Evolutionary conservation across 2,329 filamentous ascomycete species (phyloP), one percentile per base, ranked within the genome.

Genomic region (Alternaria novae-zelandiae): DNA sequence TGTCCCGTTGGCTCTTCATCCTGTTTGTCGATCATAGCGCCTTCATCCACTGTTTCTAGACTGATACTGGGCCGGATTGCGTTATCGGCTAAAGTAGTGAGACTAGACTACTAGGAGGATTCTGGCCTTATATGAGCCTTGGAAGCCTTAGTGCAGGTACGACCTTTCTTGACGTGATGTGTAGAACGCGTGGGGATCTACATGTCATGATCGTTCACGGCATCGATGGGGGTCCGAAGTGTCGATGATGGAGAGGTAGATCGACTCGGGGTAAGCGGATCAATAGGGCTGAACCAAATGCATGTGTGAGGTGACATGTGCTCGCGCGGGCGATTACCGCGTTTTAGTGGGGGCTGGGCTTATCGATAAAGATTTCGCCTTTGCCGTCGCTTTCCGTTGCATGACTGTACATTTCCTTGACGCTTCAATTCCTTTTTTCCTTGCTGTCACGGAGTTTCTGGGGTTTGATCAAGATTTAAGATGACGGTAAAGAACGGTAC

Each of bases 401-500:
- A 44, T 62, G 59, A 62, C 59, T 62, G 55, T 45, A n/a, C 26
- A 45, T 26, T 21, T 50, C 7, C 36, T 28, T 32, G 10, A 21
- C 30, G 10, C 12, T n/a, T 28, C 17, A 36, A 51, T 51, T 50
- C 36, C 36, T 54, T 43, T 43, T 50, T 63, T 65, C 43, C 23
- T 36, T 63, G 41, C 54, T 13, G 57, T 60, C 32, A 49, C 59
- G 65, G 61, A 47, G 49, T 63, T 58, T 10, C 23, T 26, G 53
- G 44, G 1, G 11, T 62, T 7, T 47, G 11, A 15, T 45, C 20
- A 5, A 9, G 0, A 7, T 36, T 30, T 32, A 62, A 20, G 0
- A 78, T 79, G 76, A 76, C 75, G 8, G 69, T 75, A 47, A 63
- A 64, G 5, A 65, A 69, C 21, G 57, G n/a, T 17, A n/a, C 21